phyloP scores from a whole-genome alignment of 345 rosid genomes.

The Gossypium mustelinum region DNA sequence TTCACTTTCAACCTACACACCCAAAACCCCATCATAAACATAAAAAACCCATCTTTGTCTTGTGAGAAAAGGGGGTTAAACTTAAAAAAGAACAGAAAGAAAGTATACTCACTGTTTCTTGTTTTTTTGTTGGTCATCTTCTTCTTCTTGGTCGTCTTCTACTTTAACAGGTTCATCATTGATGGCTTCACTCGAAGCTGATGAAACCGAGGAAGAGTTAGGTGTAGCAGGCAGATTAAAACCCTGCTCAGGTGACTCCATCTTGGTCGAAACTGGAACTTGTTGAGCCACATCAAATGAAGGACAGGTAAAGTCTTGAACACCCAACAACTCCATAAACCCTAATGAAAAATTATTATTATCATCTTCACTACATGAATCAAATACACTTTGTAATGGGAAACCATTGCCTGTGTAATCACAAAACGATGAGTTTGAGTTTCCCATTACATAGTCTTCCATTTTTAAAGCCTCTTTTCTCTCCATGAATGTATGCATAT shows the following conservation, averaged over 20 bases:
- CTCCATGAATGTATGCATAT: constrained; percentile 19
- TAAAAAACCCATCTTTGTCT: not conserved
- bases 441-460: constrained; percentile 31
- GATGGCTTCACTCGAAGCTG: constrained; percentile 73
- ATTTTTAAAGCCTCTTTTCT: constrained; percentile 30
- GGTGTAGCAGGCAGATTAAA: constrained; percentile 78
- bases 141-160: constrained; percentile 35
- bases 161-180: constrained; percentile 37
- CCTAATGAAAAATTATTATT: constrained; percentile 42
- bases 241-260: constrained; percentile 35
- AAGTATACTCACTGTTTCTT: constrained; percentile 50
- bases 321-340: constrained; percentile 71
- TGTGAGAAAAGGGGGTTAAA: not conserved
- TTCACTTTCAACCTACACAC: constrained; percentile 50
- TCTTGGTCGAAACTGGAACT: constrained; percentile 28
- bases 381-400: constrained; percentile 40
- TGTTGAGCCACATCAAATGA: constrained; percentile 29
- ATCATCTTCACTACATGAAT: constrained; percentile 41
- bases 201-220: constrained; percentile 75
- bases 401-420: constrained; percentile 33
- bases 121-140: constrained; percentile 35
- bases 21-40: not conserved
- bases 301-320: constrained; percentile 45
- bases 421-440: constrained; percentile 28
- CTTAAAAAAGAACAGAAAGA: not conserved